Base-by-base conservation (phyloP, 2,329 filamentous ascomycete species). In the Aspergillus quadricinctus region DNA sequence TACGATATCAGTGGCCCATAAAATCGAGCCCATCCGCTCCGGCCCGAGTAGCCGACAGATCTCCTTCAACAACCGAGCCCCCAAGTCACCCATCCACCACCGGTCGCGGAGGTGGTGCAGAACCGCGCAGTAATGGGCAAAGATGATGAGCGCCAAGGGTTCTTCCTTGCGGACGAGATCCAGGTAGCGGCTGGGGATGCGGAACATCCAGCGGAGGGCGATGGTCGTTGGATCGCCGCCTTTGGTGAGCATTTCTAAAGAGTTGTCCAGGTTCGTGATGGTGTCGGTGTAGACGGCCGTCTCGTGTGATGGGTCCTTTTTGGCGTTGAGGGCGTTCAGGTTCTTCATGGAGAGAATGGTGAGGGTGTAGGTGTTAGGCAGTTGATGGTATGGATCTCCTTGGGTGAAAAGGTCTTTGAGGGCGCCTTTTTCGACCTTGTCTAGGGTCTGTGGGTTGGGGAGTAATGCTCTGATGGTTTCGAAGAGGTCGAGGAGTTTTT, bases 71-170 rank as follows among this genome's bases (percentile, higher is more conserved):
- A 57, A 35, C 21, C 19, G 40, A 8, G 31, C 40, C 14, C 57
- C 57, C 28, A 52, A 29, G 27, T 48, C 29, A 2, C 49, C 57
- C 55, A 59, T 57, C 57, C 57, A 59, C 57, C 57, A 59, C 8
- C 52, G 57, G 17, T 54, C 49, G 6, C 57, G 51, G 2, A 59
- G 49, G n/a, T 57, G 57, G 25, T 59, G 55, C 3, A 59, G 21
- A 7, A 59, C 55, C 11, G 53, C 55, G 25, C 49, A 57, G 45
- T 59, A 57, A 23, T 59, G 57, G 4, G 57, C 57, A 11, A 59
- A 37, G 5, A 59, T 53, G 4, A 49, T 57, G 17, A 59, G 52
- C 2, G 54, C 57, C 11, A 59, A 21, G 2, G 57, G 51, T 11
- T 56, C 45, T 3, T 48, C 29, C 8, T 57, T 52, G 1, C 27